phyloP scores from a whole-genome alignment of 2,329 filamentous ascomycete species.

The Aspergillus sp. region DNA sequence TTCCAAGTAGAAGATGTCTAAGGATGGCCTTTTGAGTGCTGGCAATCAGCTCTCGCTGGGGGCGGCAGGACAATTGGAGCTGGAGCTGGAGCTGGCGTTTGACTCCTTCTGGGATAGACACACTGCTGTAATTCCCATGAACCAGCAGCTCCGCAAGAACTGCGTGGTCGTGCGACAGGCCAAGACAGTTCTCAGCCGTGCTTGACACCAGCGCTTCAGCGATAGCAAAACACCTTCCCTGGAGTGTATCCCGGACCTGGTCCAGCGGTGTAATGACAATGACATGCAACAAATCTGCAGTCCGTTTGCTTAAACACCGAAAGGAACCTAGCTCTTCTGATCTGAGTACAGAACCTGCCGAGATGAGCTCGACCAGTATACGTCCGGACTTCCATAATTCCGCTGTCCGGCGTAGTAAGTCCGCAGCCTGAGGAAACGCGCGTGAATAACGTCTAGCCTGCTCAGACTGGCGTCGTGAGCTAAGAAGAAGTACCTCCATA shows the following conservation, averaged over 20 bases:
- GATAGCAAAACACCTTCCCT: constrained; percentile 20
- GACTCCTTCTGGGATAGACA: constrained; percentile 14
- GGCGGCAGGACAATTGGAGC: neutral
- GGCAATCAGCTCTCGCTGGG: neutral
- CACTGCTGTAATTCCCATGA: constrained; percentile 27
- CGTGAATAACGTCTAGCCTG: constrained; percentile 15
- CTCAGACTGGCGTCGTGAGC: constrained; percentile 32
- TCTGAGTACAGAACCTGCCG: constrained; percentile 10
- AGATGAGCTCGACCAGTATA: constrained; percentile 13
- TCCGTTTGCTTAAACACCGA: constrained; percentile 5
- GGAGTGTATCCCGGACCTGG: constrained; percentile 15
- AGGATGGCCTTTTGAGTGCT: constrained; percentile 8
- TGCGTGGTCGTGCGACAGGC: constrained; percentile 35
- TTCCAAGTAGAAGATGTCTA: constrained; percentile 13
- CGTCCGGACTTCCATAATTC: constrained; percentile 28
- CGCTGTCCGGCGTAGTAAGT: constrained; percentile 31
- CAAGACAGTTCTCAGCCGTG: constrained; percentile 32
- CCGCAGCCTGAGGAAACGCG: constrained; percentile 45
- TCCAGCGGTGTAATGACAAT: constrained; percentile 24
- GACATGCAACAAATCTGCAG: constrained; percentile 21
- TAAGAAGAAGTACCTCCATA: constrained; percentile 40
- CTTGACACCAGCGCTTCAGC: constrained; percentile 37
- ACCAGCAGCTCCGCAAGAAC: constrained; percentile 31
- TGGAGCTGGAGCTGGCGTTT: constrained; percentile 21
- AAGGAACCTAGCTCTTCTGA: constrained; percentile 12